Conservation (phyloP, 1,284 basidiomycete species). For the Cerioporus squamosus region DNA sequence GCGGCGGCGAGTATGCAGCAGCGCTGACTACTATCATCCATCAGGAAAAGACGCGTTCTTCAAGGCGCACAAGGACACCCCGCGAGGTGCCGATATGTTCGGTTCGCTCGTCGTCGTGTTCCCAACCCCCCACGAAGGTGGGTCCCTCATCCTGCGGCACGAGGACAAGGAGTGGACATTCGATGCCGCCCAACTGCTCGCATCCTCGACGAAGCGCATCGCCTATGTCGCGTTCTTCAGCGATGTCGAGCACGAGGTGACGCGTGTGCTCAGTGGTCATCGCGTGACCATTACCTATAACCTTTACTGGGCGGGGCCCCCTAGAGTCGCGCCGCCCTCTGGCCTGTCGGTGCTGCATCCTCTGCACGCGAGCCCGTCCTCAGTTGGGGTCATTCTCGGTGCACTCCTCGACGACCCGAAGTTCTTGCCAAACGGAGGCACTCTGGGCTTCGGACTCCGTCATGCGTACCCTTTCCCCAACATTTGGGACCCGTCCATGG, state of each 20-base stretch:
- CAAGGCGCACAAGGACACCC: conserved; percentile 48
- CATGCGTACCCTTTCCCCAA: conserved; percentile 24
- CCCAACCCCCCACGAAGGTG: conserved; percentile 45
- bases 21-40: background rate
- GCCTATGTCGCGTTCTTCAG: conserved; percentile 46
- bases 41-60: conserved; percentile 40
- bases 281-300: conserved; percentile 51
- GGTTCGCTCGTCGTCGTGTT: conserved; percentile 47
- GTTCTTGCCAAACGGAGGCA: conserved; percentile 32
- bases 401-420: conserved; percentile 1
- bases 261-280: conserved; percentile 41
- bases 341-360: conserved; percentile 2
- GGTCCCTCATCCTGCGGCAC: conserved; percentile 40
- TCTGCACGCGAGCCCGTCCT: background rate
- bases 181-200: conserved; percentile 34
- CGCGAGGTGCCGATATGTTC: conserved; percentile 33
- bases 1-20: no score
- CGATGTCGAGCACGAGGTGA: conserved; percentile 51
- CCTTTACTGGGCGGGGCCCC: conserved; percentile 28
- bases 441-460: conserved; percentile 42
- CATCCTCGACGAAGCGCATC: conserved; percentile 10
- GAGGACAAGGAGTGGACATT: conserved; percentile 31
- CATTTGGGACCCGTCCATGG: background rate
- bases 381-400: background rate
- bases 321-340: background rate